These are phyloP conservation scores for Arachis monticola DNA, from an alignment of 331 rosid genomes.

Conservation along the genomic window DNA sequence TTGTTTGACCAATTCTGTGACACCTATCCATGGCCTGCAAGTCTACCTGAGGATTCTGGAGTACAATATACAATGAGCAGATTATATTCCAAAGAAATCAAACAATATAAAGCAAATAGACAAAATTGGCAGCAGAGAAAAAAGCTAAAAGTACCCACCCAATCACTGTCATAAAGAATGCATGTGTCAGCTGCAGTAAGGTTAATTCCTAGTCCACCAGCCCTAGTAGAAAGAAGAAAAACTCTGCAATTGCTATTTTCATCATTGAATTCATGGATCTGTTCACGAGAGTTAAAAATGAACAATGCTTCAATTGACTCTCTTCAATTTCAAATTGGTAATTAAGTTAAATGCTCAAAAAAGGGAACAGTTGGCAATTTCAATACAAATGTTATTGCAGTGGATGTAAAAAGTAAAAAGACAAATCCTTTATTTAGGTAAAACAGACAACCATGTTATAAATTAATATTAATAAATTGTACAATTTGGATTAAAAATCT, in stretches of 20 bases:
- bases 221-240: constrained; percentile 92
- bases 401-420: too few relatives aligned
- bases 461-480: not conserved
- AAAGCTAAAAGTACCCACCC: constrained; percentile 86
- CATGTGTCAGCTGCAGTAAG: constrained; percentile 99
- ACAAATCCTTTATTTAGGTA: too few relatives aligned
- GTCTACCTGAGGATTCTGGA: constrained; percentile 97
- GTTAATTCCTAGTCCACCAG: constrained; percentile 98
- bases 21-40: constrained; percentile 99
- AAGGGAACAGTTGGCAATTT: constrained; percentile 8
- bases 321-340: not conserved
- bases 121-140: not conserved
- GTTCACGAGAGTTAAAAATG: constrained; percentile 39
- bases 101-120: constrained; percentile 21
- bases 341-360: not conserved
- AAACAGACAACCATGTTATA: too few relatives aligned
- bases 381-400: constrained; percentile 7
- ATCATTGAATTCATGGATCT: constrained; percentile 85
- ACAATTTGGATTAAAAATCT: constrained; percentile 3
- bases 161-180: constrained; percentile 96
- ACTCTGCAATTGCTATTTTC: constrained; percentile 62
- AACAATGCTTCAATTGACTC: constrained; percentile 20
- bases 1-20: constrained; percentile 94
- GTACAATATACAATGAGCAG: constrained; percentile 31
- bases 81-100: not conserved